Percentiles rank a stretch among this genome's conserved stretches.
These are phyloP conservation scores for Colletotrichum caudatum DNA, from an alignment of 2,329 filamentous ascomycete species.

Conservation along the genomic window DNA sequence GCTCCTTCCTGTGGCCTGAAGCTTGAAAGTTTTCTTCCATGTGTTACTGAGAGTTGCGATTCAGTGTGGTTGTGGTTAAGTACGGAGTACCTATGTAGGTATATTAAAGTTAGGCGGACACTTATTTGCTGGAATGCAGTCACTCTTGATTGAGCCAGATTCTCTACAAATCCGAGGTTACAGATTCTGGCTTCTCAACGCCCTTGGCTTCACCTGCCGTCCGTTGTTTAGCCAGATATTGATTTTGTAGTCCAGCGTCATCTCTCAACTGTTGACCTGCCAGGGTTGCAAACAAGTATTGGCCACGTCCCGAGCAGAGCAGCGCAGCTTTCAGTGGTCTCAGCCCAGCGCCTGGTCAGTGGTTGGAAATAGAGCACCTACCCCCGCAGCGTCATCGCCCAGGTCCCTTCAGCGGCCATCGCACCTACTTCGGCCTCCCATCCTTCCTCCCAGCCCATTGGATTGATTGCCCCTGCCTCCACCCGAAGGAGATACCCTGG, in stretches of 20 bases:
- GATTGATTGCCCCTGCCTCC: constrained; percentile 29
- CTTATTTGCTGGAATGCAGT: background rate
- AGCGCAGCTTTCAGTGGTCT: constrained; percentile 17
- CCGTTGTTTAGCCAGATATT: background rate
- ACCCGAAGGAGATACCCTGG: constrained; percentile 23
- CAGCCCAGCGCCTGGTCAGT: constrained; percentile 4
- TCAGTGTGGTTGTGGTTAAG: constrained; percentile 10
- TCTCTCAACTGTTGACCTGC: constrained; percentile 22
- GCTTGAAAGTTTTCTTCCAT: constrained; percentile 24
- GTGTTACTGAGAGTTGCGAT: constrained; percentile 5
- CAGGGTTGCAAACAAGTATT: constrained; percentile 30
- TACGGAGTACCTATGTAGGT: background rate
- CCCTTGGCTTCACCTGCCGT: constrained; percentile 1
- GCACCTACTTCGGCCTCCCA: constrained; percentile 22
- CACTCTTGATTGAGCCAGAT: background rate
- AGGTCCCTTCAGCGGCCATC: constrained; percentile 34
- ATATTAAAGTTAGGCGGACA: constrained; percentile 2
- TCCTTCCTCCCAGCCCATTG: constrained; percentile 29
- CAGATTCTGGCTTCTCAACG: background rate
- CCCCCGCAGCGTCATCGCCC: constrained; percentile 36
- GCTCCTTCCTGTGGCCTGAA: constrained; percentile 23
- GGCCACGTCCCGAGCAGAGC: constrained; percentile 16
- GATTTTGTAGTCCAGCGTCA: constrained; percentile 23
- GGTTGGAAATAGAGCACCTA: constrained; percentile 24
- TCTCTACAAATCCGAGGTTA: background rate